Base-by-base conservation (phyloP, 148 eudicot species). In the Rhododendron ferrugineum region DNA sequence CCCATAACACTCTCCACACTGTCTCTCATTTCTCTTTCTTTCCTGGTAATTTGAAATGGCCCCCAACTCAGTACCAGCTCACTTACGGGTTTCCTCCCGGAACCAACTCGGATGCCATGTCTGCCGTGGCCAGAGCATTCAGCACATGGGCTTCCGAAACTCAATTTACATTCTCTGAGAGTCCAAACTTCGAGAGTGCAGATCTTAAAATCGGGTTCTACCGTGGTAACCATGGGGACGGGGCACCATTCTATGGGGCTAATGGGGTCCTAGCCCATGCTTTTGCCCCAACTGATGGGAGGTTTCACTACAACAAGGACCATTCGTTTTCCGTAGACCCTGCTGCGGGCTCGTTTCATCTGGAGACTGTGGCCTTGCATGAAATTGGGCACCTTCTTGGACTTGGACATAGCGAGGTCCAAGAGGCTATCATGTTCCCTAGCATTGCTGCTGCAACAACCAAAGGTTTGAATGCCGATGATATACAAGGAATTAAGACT, bases 181-280 rank as follows among this genome's bases (percentile, higher is more conserved):
- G 26, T 22, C 16, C 44, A 40, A 40, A 54, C 18, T 20, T 22
- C 23, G 11, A 40, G 40, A 58, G 22, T 54, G 83, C 88, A 3
- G 85, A 86, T 37, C 20, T 89, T 28, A 83, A 82, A 28, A 79
- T 89, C 1, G 72, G 90, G 30, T 86, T 82, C 37, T 15, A 50
- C 20, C 26, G 83, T 1, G 23, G 84, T 28, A 70, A 86, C 50
- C 90, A 89, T 13, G 88, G 88, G 32, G 88, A 89, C 70, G 90
- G 87, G 2, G 0, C 0, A 0, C 81, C 88, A 6, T 89, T 50
- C 15, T 5, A 14, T 68, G 89, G 89, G 4, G 26, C 79, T 9
- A 16, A 30, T 68, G 89, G 89, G 7, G 37, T 40, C n/a, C n/a
- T 85, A 3, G 89, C 85, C 0, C 89, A 88, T 66, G 87, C 89